Base-by-base conservation (phyloP, 1,284 basidiomycete species). In the Puccinia triticina region DNA sequence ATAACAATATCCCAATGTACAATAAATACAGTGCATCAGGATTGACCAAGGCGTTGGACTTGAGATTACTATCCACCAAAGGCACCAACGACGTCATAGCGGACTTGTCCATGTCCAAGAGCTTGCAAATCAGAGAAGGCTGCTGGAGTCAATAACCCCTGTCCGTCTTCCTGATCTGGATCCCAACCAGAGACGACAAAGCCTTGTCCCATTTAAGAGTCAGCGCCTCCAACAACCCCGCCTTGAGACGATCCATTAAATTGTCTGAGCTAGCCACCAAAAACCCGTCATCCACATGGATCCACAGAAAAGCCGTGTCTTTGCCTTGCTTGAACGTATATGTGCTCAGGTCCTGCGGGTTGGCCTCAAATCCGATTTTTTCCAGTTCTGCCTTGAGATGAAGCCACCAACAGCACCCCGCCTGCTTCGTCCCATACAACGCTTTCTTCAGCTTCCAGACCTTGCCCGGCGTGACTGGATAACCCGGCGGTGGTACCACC, bases 401-500 rank as follows among this genome's bases (percentile, higher is more conserved):
- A 2, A 16, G n/a, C 40, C 40, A 46, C 69, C 69, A 71, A 2
- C 37, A 46, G 2, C 18, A 2, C 0, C 50, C 10, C 0, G 74
- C 74, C 12, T 59, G 53, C 37, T 76, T 76, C 10, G 55, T 76
- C 0, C 74, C 55, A n/a, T 76, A 59, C 2, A 76, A 32, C 0
- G 34, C 53, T 23, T 76, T 57, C 14, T 40, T 14, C 0, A 55
- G 26, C 4, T 37, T 59, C 55, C 53, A 59, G 5, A 76, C 53
- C 16, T 55, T 75, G 11, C 40, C 40, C 4, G 40, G 40, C 4
- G 40, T 43, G 4, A 12, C 12, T 7, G 40, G 40, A 12, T 43
- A 43, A 29, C 72, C 72, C 16, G 32, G 32, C 4, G 50, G 73
- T 1, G 50, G 46, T 11, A 53, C 26, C 1, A 75, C 48, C 50